Percentiles rank a stretch among this genome's conserved stretches.
Evolutionary conservation across 139 green algal species (phyloP).

Genomic region (Chlamydomonas sp.): DNA sequence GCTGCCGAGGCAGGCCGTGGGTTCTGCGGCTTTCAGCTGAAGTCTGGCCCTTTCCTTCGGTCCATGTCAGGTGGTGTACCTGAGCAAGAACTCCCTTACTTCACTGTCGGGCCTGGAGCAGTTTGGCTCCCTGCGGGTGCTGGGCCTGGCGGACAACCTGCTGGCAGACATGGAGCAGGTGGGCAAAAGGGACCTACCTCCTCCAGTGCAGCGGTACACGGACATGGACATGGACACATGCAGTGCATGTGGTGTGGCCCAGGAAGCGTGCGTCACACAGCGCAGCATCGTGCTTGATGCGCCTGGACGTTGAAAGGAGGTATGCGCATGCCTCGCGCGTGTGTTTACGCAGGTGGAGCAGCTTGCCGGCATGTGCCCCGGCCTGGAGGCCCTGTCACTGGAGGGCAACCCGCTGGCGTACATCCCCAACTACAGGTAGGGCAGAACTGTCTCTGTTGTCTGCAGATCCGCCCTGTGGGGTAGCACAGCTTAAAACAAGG

Average conservation of each 20-base stretch:
- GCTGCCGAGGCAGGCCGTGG: background rate
- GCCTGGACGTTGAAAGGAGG: background rate
- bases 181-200: too few species aligned
- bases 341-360: background rate
- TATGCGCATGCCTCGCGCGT: background rate
- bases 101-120: slow-evolving; percentile 64
- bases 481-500: too few species aligned
- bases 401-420: slow-evolving; percentile 73
- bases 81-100: slow-evolving; percentile 70
- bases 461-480: too few species aligned
- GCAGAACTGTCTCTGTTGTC: too few species aligned
- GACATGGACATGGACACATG: too few species aligned
- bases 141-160: slow-evolving; percentile 75
- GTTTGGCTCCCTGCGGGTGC: slow-evolving; percentile 59
- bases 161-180: slow-evolving; percentile 36
- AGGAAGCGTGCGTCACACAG: too few species aligned
- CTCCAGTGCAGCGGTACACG: too few species aligned
- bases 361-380: slow-evolving; percentile 31
- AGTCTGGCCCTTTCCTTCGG: background rate
- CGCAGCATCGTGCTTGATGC: too few species aligned
- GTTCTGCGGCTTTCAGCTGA: background rate
- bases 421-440: slow-evolving; percentile 69
- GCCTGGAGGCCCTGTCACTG: slow-evolving; percentile 67
- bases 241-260: too few species aligned
- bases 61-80: slow-evolving; percentile 51